Base-by-base conservation (phyloP, 768 basidiomycete genomes). In the Auriculariales sp. region DNA sequence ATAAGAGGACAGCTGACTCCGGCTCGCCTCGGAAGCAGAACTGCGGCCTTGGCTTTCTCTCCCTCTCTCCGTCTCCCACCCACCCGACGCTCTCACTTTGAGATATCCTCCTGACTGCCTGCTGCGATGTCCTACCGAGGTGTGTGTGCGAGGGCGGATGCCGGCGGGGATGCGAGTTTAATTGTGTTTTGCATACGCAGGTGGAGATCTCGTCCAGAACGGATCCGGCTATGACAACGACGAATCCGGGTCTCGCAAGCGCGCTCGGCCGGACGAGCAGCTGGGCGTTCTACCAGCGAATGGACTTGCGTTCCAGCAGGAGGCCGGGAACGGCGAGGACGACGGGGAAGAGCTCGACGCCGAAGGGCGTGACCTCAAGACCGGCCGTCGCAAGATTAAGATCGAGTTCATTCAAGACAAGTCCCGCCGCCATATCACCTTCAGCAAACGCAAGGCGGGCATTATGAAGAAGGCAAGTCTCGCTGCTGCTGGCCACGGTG, bases 371-470 rank as follows among this genome's bases (percentile, higher is more conserved):
- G 85, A 84, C 72, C 88, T 89, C 78, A 91, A 89, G 73, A 83
- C 87, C 10, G 89, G 91, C 53, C 72, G 95, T 59, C 75, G 95
- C 61, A 98, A 98, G 83, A 98, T 99, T 72, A 90, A 94, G 80
- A 99, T 99, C 71, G 93, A 98, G 73, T 99, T 93, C 71, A 99
- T 99, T 68, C 87, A 91, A 72, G 95, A 99, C 73, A 97, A 97
- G 81, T 89, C 87, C 64, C 78, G 89, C 73, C 79, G 94, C 73
- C 94, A 99, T 76, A 99, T 98, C 73, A 99, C 94, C 61, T 99
- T 99, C 80, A 90, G 86, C 72, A 99, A 99, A 81, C 82, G 94
- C 73, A 98, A 98, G 79, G 94, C 95, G 62, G 94, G 94, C 74
- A 94, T 95, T 68, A 95, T 95, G 92, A 95, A 95, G 80, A 95